Conservation (phyloP, 768 basidiomycete species). For the Cubamyces sp. region DNA sequence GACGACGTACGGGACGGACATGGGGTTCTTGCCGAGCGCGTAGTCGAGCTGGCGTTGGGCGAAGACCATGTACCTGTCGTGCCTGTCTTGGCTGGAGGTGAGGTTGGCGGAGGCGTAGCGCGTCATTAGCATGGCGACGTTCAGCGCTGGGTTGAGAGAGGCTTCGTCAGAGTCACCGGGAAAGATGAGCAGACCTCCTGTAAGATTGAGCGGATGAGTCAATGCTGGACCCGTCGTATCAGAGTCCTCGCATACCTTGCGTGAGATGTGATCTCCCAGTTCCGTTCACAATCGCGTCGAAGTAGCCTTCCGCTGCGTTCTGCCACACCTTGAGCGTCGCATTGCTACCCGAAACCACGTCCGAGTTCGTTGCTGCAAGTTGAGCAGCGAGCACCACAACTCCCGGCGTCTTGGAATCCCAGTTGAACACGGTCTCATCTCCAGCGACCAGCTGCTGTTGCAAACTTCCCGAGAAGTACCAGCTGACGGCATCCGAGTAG, state of each 20-base stretch:
- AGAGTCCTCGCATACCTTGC: slow-evolving; percentile 50
- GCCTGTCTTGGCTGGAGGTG: slow-evolving; percentile 63
- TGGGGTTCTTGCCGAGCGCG: slow-evolving; percentile 85
- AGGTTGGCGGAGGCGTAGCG: slow-evolving; percentile 67
- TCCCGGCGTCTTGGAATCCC: slow-evolving; percentile 85
- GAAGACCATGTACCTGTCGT: slow-evolving; percentile 68
- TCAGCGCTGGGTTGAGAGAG: slow-evolving; percentile 84
- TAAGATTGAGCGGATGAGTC: not conserved
- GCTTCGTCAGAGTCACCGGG: slow-evolving; percentile 82
- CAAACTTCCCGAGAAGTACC: slow-evolving; percentile 62
- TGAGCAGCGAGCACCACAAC: slow-evolving; percentile 78
- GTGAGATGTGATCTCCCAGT: slow-evolving; percentile 61
- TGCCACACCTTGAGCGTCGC: slow-evolving; percentile 61
- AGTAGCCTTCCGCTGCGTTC: slow-evolving; percentile 68
- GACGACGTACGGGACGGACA: slow-evolving; percentile 87
- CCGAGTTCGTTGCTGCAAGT: slow-evolving; percentile 59
- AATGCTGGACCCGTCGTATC: not conserved
- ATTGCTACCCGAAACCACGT: slow-evolving; percentile 53
- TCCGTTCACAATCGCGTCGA: slow-evolving; percentile 70
- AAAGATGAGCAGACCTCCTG: slow-evolving; percentile 83
- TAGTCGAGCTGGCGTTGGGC: slow-evolving; percentile 83
- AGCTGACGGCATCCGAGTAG: slow-evolving; percentile 45
- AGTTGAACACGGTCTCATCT: slow-evolving; percentile 73
- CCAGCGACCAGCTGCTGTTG: slow-evolving; percentile 34
- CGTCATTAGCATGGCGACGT: slow-evolving; percentile 80